Evolutionary conservation across 2,329 filamentous ascomycete genomes (phyloP).

Genomic region (Drechslerella dactyloides): DNA sequence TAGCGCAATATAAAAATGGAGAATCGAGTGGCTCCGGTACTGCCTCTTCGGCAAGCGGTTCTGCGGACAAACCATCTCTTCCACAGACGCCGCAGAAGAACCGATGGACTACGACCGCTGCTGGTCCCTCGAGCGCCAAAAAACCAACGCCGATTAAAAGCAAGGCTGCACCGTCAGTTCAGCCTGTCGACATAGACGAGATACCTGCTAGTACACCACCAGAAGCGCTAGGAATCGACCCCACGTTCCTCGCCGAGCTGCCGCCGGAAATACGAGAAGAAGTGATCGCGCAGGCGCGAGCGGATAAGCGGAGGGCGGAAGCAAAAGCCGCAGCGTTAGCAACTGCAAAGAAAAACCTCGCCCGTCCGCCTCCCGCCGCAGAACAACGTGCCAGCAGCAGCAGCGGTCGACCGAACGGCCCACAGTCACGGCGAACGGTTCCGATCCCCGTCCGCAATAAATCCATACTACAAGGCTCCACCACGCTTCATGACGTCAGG

Average conservation of each 20-base stretch:
- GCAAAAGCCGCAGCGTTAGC: constrained; percentile 67
- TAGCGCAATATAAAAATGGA: constrained; percentile 69
- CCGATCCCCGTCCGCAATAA: constrained; percentile 52
- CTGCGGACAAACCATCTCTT: constrained; percentile 57
- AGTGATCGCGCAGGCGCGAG: constrained; percentile 65
- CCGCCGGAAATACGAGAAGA: constrained; percentile 81
- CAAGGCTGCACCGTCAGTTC: constrained; percentile 71
- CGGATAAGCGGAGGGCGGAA: constrained; percentile 49
- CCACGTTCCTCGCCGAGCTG: constrained; percentile 76
- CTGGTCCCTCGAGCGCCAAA: constrained; percentile 63
- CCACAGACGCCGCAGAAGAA: constrained; percentile 67
- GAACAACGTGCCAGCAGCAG: neutral
- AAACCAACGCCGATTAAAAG: constrained; percentile 72
- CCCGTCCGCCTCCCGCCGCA: constrained; percentile 17
- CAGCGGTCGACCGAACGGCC: neutral
- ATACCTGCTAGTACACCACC: constrained; percentile 20
- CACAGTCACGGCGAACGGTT: constrained; percentile 45
- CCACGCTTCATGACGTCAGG: constrained; percentile 67
- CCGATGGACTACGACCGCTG: constrained; percentile 56
- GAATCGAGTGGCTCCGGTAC: constrained; percentile 2
- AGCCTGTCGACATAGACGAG: neutral
- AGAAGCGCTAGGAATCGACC: constrained; percentile 41
- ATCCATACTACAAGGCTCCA: constrained; percentile 54
- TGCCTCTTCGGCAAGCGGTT: constrained; percentile 55
- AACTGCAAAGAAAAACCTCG: constrained; percentile 60